Percentiles rank a stretch among this genome's conserved stretches.
phyloP scores from a whole-genome alignment of 2,329 filamentous ascomycete genomes.

The Aurifilum marmelostoma region DNA sequence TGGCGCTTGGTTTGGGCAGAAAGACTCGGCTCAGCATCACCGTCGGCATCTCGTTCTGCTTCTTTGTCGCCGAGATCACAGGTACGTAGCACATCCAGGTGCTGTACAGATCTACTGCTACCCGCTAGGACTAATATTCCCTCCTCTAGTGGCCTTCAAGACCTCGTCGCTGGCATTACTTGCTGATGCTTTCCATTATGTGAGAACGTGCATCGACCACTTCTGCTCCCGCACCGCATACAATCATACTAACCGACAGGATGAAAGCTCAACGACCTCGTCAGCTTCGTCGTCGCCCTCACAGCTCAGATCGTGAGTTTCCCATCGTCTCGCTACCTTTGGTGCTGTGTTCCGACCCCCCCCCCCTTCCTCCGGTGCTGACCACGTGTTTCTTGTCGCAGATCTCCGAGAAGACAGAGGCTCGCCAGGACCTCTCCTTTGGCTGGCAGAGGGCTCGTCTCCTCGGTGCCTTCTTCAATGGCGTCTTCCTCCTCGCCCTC shows the following conservation, averaged over 20 bases:
- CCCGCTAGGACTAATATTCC: neutral
- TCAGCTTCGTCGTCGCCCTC: slow-evolving; percentile 70
- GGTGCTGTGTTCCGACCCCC: neutral
- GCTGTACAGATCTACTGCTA: neutral
- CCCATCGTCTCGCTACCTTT: neutral
- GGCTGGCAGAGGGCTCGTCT: slow-evolving; percentile 78
- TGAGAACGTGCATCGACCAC: slow-evolving; percentile 42
- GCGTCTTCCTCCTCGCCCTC: slow-evolving; percentile 72
- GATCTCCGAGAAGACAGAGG: slow-evolving; percentile 60
- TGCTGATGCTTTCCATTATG: slow-evolving; percentile 80
- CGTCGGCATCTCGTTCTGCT: slow-evolving; percentile 53
- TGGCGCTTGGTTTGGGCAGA: slow-evolving; percentile 43
- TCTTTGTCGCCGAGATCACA: slow-evolving; percentile 56
- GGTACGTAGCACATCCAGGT: slow-evolving; percentile 38
- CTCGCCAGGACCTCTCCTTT: slow-evolving; percentile 66
- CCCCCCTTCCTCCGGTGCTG: neutral
- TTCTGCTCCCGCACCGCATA: too few species aligned
- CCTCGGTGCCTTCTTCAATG: slow-evolving; percentile 80
- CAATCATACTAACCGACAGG: neutral
- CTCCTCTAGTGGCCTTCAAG: slow-evolving; percentile 62
- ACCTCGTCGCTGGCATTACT: slow-evolving; percentile 73
- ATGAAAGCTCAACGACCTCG: slow-evolving; percentile 67
- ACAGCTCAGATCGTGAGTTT: slow-evolving; percentile 61
- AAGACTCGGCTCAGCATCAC: slow-evolving; percentile 52
- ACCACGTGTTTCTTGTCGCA: slow-evolving; percentile 37